Base-by-base conservation (phyloP, 176 grass and related monocot genomes). In the Musa acuminata region DNA sequence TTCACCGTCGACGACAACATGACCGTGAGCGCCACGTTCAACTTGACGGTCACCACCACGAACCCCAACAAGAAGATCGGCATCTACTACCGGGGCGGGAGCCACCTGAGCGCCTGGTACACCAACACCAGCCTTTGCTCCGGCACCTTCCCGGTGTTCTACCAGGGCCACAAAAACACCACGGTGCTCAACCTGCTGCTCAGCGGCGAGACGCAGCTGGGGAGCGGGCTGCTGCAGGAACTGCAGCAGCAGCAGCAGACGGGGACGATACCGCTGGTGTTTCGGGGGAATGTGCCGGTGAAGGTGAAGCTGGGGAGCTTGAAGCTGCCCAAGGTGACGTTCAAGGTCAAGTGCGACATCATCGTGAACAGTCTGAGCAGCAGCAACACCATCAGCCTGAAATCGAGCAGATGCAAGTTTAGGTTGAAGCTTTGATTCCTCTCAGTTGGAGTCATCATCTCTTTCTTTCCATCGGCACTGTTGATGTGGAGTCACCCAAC, bases 1-100 rank as follows among this genome's bases (percentile, higher is more conserved):
- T 76, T 76, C 24, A 49, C 14, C 11, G 24, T 76, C 13, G 25
- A 62, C 74, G 7, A 21, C 23, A 51, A 76, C 74, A 2, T 51
- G 9, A 64, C 26, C 27, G 58, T 62, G 5, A 3, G 54, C 12
- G 74, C 57, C 58, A 49, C 35, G 25, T 76, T 76, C 74, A 51
- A 43, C 16, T 11, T 64, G 29, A 51, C 29, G 35, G 20, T 76
- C 24, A 63, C 74, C 11, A 35, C 74, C 17, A 51, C 1, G 25
- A 64, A 76, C 27, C 72, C 74, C 14, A 76, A 76, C 11, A 63
- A 49, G 74, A n/a, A n/a, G 57, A 76, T 76, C 54, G 74, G 29
- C 14, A 63, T 63, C 11, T 63, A 76, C 74, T 76, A 76, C 55
- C 8, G 10, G 55, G 26, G 12, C 6, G 74, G 74, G 17, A 50